Evolutionary conservation across 148 eudicot genomes (phyloP), one percentile per base, ranked within the genome.

Genomic region (Chenopodium suecicum): DNA sequence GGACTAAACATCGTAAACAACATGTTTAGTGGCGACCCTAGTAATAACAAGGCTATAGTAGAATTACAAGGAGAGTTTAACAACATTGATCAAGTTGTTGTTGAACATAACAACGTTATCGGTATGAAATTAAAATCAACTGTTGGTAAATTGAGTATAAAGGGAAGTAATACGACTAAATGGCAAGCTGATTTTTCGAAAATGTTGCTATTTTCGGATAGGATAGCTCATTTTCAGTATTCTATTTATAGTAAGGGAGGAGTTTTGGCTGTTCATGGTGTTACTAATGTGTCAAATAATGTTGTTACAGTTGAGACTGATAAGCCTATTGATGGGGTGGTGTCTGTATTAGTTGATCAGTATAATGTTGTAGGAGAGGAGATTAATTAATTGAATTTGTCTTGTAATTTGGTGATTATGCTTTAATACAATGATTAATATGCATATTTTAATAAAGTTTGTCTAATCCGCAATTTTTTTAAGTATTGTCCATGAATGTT

Each of bases 181-280:
- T 79, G 81, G 81, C 75, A 46, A 25, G 81, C 32, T 69, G 81
- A 79, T 70, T 79, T 79, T n/a, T 79, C 81, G 0, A 79, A 79
- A 44, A 11, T 79, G 81, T 69, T 79, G 74, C 31, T 79, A 17
- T 79, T 79, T 79, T 64, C 81, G 70, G 9, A 70, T 31, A 79
- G 67, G 22, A 70, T 79, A 50, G 22, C 75, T 69, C 81, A 79
- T 70, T 70, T 79, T 25, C 50, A 70, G 7, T 70, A 79, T 32
- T 79, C 81, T 48, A 34, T 79, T 79, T 79, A 79, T 27, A 70
- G 34, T 7, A 79, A 54, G 31, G 52, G 66, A 29, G 66, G 80
- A 25, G 34, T 47, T 37, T 56, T 31, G 19, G 14, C 32, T 1
- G 22, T 52, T 31, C 75, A 70, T 79, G 81, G 48, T 19, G 66